Evolutionary conservation across 345 rosid genomes (phyloP).

Genomic region (Syzygium grande): DNA sequence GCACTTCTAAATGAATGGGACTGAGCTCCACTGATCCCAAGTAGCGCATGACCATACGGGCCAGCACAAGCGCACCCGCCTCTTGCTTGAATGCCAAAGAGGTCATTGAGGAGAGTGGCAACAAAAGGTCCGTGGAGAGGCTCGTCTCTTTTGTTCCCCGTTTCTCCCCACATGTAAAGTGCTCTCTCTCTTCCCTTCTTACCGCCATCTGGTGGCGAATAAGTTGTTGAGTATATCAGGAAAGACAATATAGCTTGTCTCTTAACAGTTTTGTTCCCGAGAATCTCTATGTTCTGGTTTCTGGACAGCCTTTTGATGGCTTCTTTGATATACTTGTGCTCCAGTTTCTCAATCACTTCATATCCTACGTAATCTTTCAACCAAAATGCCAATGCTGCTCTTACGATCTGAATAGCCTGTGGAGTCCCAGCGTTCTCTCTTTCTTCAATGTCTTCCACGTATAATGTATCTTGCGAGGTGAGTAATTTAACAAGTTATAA

Average conservation of each 20-base stretch:
- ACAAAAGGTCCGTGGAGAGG: conserved; percentile 52
- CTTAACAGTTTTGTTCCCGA: conserved; percentile 29
- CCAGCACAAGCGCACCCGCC: conserved; percentile 69
- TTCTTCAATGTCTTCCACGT: conserved; percentile 36
- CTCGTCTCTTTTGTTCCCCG: conserved; percentile 27
- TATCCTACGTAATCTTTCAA: conserved; percentile 33
- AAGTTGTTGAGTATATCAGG: conserved; percentile 28
- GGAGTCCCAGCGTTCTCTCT: conserved; percentile 56
- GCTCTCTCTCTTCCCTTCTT: not conserved
- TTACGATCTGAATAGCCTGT: conserved; percentile 34
- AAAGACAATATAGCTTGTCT: conserved; percentile 43
- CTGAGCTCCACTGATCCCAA: conserved; percentile 7
- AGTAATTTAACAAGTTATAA: not conserved
- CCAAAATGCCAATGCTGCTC: conserved; percentile 52
- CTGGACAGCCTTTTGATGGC: conserved; percentile 35
- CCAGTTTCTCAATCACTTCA: conserved; percentile 22
- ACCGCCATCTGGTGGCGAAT: not conserved
- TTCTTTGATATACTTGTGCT: conserved; percentile 16
- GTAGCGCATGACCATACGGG: conserved; percentile 50
- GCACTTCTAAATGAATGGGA: conserved; percentile 25
- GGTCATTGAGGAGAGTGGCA: conserved; percentile 41
- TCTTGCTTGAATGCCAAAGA: conserved; percentile 57
- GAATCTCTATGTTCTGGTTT: conserved; percentile 24
- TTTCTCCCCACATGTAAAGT: conserved; percentile 35
- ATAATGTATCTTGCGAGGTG: conserved; percentile 40